A percentile compares a stretch with the other conserved stretches of the same genome.
Conservation (phyloP, 345 rosid species). For the Ceriops zippeliana region DNA sequence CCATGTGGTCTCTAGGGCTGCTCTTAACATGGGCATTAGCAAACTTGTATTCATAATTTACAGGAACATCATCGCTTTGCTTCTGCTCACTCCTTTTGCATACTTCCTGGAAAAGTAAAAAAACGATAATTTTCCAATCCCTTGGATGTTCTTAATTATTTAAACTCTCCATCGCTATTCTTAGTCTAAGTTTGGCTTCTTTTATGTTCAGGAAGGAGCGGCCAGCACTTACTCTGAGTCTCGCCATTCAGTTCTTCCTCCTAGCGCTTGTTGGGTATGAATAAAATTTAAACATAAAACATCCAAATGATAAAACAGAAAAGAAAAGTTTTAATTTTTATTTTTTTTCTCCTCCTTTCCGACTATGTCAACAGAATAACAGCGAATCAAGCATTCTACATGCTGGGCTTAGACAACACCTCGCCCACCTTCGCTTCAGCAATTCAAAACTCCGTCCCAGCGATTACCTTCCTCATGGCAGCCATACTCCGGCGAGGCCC, state of each 20-base stretch:
- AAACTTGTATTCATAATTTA: constrained; percentile 66
- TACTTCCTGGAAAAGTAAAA: constrained; percentile 63
- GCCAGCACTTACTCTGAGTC: constrained; percentile 34
- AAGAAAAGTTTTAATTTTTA: not conserved
- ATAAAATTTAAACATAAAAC: not conserved
- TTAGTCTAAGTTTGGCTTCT: not conserved
- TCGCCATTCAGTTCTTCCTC: constrained; percentile 55
- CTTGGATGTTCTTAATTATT: not conserved
- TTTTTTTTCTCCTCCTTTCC: not conserved
- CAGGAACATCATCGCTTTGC: constrained; percentile 59
- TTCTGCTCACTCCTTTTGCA: constrained; percentile 55
- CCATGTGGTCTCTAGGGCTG: constrained; percentile 57
- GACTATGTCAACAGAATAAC: constrained; percentile 35
- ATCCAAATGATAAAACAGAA: not conserved
- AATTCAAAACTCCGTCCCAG: constrained; percentile 98
- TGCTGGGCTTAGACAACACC: constrained; percentile 55
- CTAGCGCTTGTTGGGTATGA: constrained; percentile 62
- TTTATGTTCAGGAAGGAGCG: constrained; percentile 46
- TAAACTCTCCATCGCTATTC: not conserved
- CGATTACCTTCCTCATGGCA: constrained; percentile 97
- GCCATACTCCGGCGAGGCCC: constrained; percentile 62
- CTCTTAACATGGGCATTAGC: constrained; percentile 70
- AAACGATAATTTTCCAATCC: not conserved
- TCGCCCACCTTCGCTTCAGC: constrained; percentile 98
- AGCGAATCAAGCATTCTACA: constrained; percentile 59